A percentile compares a stretch with the other conserved stretches of the same genome.
phyloP scores from a whole-genome alignment of 306 rosid genomes.

The Trichosanthes truncata region DNA sequence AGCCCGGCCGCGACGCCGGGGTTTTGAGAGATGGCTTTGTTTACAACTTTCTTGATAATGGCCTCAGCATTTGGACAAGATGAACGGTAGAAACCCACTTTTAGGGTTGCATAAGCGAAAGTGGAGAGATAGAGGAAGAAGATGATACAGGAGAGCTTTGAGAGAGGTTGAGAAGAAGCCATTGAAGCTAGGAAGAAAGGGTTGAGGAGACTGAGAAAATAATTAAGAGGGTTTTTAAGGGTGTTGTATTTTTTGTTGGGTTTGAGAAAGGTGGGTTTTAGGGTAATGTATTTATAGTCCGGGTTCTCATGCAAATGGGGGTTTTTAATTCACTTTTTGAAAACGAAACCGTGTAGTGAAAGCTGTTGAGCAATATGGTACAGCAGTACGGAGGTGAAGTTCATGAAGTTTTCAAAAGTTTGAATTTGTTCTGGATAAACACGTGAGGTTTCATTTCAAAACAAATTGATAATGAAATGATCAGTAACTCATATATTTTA shows the following conservation, averaged over 20 bases:
- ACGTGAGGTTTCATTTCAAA: no score
- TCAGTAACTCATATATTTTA: no score
- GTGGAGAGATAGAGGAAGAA: not conserved
- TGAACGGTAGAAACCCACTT: constrained; percentile 14
- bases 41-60: constrained; percentile 19
- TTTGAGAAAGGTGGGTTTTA: not conserved
- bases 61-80: constrained; percentile 24
- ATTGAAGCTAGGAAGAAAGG: not conserved
- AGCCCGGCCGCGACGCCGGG: constrained; percentile 29
- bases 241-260: not conserved
- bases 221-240: not conserved
- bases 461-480: no score
- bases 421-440: no score
- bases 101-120: not conserved
- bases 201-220: not conserved
- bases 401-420: no score
- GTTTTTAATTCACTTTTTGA: no score
- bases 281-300: not conserved
- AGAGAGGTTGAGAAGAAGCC: not conserved
- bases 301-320: not conserved
- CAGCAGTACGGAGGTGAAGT: no score
- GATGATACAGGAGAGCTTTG: not conserved
- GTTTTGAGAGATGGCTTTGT: constrained; percentile 21
- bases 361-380: no score
- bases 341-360: no score